These are phyloP conservation scores for Corymbia citriodora DNA, from an alignment of 441 rosid species.

Conservation along the genomic window DNA sequence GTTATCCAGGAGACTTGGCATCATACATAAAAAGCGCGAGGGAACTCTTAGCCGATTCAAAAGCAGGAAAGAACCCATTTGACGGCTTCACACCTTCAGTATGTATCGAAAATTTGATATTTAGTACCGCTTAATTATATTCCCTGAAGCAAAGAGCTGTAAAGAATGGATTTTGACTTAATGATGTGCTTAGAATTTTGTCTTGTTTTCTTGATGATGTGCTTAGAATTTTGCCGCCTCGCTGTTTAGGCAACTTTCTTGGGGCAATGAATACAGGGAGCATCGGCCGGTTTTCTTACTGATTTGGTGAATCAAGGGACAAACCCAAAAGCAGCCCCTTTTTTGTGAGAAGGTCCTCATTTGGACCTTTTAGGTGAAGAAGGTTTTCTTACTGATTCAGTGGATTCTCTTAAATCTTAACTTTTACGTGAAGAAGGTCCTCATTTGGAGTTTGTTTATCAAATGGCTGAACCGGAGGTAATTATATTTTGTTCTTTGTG, in stretches of 20 bases:
- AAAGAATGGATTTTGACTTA: not conserved
- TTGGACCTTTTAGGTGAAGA: no score
- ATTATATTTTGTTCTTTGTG: no score
- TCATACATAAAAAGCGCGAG: slow-evolving; percentile 64
- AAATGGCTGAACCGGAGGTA: no score
- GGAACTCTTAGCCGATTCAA: slow-evolving; percentile 86
- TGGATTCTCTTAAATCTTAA: no score
- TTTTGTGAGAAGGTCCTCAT: no score
- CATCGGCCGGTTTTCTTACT: not conserved
- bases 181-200: not conserved
- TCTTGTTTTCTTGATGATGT: no score
- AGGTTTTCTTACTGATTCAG: no score
- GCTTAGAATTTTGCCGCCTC: not conserved
- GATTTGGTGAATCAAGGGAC: no score
- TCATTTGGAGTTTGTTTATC: no score
- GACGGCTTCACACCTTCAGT: slow-evolving; percentile 97
- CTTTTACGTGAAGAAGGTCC: no score
- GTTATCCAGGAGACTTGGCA: no score
- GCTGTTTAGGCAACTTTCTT: not conserved
- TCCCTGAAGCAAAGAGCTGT: not conserved
- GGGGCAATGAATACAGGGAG: not conserved
- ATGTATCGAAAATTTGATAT: slow-evolving; percentile 12
- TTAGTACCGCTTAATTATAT: not conserved
- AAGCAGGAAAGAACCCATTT: slow-evolving; percentile 88
- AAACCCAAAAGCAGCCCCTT: no score